phyloP scores from a whole-genome alignment of 805 yeast genomes.

The Ogataea saltuana region DNA sequence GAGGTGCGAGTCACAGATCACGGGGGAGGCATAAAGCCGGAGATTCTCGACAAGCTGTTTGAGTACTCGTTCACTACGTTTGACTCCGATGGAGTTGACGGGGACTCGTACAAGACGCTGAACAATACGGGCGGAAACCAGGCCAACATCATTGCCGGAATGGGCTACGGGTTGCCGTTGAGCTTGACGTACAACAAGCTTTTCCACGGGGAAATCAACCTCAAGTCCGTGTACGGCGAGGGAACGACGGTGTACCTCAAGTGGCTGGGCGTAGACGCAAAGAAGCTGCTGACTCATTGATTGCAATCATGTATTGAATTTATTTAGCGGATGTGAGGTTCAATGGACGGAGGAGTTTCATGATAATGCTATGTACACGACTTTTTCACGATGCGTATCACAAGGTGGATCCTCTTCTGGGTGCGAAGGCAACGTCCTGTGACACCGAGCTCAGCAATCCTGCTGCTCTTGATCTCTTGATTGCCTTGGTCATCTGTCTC shows the following conservation, averaged over 20 bases:
- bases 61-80: slow-evolving; percentile 87
- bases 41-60: slow-evolving; percentile 65
- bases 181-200: slow-evolving; percentile 73
- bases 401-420: slow-evolving; percentile 34
- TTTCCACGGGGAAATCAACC: slow-evolving; percentile 67
- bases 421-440: slow-evolving; percentile 48
- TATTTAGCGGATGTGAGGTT: too few species aligned
- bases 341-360: too few species aligned
- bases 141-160: slow-evolving; percentile 74
- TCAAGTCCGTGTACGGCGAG: slow-evolving; percentile 72
- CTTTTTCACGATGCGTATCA: too few species aligned
- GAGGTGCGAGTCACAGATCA: slow-evolving; percentile 79
- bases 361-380: slow-evolving; percentile 2
- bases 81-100: slow-evolving; percentile 43
- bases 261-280: slow-evolving; percentile 38
- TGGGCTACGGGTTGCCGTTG: slow-evolving; percentile 94
- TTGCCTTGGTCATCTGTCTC: slow-evolving; percentile 68
- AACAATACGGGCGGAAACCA: slow-evolving; percentile 61
- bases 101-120: slow-evolving; percentile 58
- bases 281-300: slow-evolving; percentile 17
- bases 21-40: slow-evolving; percentile 85
- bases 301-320: too few species aligned
- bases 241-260: slow-evolving; percentile 77
- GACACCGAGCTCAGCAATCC: slow-evolving; percentile 81
- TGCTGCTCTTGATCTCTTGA: slow-evolving; percentile 75